Base-by-base conservation (phyloP, 2,329 filamentous ascomycete species). In the Alternaria sp. region DNA sequence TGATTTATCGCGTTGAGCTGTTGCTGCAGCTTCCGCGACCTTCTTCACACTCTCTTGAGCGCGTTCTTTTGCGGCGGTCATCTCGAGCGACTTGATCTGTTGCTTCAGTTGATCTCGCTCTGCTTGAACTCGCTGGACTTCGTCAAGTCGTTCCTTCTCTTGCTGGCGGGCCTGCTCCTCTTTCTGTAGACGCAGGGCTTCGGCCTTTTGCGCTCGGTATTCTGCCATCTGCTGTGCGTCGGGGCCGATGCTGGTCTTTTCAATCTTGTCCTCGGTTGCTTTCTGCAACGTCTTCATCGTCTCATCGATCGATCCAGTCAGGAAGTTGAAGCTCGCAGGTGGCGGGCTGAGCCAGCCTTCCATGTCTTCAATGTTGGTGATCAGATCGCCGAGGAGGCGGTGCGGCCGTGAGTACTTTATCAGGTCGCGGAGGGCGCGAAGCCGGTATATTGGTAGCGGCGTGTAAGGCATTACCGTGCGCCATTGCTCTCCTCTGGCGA, bases 391-490 rank as follows among this genome's bases (percentile, higher is more conserved):
- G 7, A 62, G 25, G 6, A 36, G 13, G 1, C 32, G 54, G 15
- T 46, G 43, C 1, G 54, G 47, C 13, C 30, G 36, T 10, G 50
- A 19, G 10, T 36, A 13, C 1, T 28, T n/a, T n/a, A 62, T 43
- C 23, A 54, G 17, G 17, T 46, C n/a, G 23, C 36, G 55, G 36
- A 65, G 25, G 10, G 13, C 17, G 26, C 43, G 46, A 10, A 65
- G 54, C 19, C 36, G 40, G 6, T 54, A 23, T 11, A 23, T 52
- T 6, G 62, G 55, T 13, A 65, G 28, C 12, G 59, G 59, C 11
- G 51, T 51, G 23, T 65, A 65, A 13, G 55, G 59, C 15, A 62
- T 36, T 25, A 65, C 47, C 17, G 21, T 40, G 19, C 59, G 55
- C 59, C 59, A 65, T 28, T 46, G 62, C 3, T 12, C 13, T 11